Evolutionary conservation across 345 rosid species (phyloP).

Genomic region (Citrus trifoliata): DNA sequence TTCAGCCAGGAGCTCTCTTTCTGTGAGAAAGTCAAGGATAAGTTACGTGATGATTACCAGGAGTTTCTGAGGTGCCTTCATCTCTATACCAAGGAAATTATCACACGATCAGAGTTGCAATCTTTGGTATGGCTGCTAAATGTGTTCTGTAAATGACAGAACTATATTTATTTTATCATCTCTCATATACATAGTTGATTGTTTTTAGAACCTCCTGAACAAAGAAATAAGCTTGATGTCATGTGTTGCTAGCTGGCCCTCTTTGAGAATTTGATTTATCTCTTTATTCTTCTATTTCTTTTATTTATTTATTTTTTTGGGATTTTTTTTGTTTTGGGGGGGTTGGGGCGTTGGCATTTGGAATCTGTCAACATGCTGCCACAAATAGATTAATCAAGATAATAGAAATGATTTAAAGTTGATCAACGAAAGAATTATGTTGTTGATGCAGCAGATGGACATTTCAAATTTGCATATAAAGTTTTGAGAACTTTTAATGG

Average conservation of each 20-base stretch:
- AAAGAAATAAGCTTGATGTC: neutral
- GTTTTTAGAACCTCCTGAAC: neutral
- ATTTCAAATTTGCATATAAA: neutral
- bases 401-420: neutral
- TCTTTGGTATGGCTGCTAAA: slow-evolving; percentile 63
- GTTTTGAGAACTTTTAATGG: neutral
- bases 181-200: neutral
- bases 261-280: neutral
- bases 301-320: neutral
- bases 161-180: slow-evolving; percentile 1
- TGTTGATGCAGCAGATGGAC: neutral
- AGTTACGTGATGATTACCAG: slow-evolving; percentile 65
- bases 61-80: slow-evolving; percentile 84
- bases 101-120: slow-evolving; percentile 70
- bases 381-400: neutral
- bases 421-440: neutral
- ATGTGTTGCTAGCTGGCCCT: neutral
- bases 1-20: slow-evolving; percentile 71
- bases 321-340: too few species aligned
- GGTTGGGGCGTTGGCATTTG: too few species aligned
- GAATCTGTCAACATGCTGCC: neutral
- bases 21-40: slow-evolving; percentile 82
- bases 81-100: slow-evolving; percentile 78
- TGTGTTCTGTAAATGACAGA: neutral
- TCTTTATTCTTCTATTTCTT: neutral